phyloP scores from a whole-genome alignment of 495 filamentous ascomycete genomes.

The Friedmanniomyces endolithicus region DNA sequence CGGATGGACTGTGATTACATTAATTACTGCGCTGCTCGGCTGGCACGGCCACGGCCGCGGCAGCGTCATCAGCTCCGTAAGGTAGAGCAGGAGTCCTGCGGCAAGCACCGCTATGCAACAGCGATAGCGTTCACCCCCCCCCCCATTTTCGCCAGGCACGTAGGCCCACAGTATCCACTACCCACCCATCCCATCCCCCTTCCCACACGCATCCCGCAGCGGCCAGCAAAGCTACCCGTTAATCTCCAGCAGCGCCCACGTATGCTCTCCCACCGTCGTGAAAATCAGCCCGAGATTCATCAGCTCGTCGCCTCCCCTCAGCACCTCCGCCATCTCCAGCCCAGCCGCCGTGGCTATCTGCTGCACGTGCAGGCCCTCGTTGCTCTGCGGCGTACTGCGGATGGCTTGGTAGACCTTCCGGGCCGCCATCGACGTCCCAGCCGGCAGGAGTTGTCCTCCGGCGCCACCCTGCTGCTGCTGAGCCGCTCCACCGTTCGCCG shows the following conservation, averaged over 20 bases:
- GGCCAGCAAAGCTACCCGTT: neutral
- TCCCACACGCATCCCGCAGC: too few relatives aligned
- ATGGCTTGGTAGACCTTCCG: constrained; percentile 57
- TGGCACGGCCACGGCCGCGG: too few relatives aligned
- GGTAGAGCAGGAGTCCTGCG: too few relatives aligned
- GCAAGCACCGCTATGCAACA: too few relatives aligned
- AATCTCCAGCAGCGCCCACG: constrained; percentile 27
- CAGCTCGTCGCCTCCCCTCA: constrained; percentile 66
- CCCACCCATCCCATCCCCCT: too few relatives aligned
- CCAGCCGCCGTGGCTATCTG: constrained; percentile 51
- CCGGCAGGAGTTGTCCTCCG: constrained; percentile 30
- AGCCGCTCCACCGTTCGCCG: neutral
- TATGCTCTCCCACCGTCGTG: constrained; percentile 75
- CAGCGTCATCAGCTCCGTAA: too few relatives aligned
- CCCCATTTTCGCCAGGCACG: too few relatives aligned
- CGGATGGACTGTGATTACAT: too few relatives aligned
- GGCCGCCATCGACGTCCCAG: constrained; percentile 41
- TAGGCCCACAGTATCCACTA: too few relatives aligned
- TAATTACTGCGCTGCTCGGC: too few relatives aligned
- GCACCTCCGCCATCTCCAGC: constrained; percentile 54
- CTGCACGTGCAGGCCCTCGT: constrained; percentile 70
- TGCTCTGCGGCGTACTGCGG: constrained; percentile 48
- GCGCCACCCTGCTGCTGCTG: constrained; percentile 20
- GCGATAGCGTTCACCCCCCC: too few relatives aligned
- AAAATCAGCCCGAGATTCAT: constrained; percentile 62